Percentiles rank a stretch among this genome's conserved stretches.
Evolutionary conservation across 768 basidiomycete genomes (phyloP).

Genomic region (Macrolepiota albuminosa): DNA sequence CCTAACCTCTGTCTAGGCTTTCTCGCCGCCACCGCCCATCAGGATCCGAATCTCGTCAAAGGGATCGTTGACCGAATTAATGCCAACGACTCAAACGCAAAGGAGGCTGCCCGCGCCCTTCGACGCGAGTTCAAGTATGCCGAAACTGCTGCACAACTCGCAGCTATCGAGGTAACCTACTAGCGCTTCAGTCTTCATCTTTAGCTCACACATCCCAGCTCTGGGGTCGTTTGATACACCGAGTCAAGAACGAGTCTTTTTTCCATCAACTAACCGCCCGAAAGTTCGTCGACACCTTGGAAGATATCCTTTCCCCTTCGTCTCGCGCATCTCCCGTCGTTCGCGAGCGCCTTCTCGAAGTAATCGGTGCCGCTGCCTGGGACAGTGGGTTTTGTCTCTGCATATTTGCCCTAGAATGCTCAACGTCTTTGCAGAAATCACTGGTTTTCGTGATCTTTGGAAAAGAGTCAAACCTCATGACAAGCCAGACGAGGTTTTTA

Average conservation of each 20-base stretch:
- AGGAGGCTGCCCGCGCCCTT: conserved; percentile 79
- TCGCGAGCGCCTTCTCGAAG: conserved; percentile 72
- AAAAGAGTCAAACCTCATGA: conserved; percentile 71
- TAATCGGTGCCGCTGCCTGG: conserved; percentile 76
- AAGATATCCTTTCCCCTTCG: conserved; percentile 59
- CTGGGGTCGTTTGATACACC: conserved; percentile 89
- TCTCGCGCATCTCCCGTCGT: conserved; percentile 74
- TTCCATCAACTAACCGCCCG: conserved; percentile 63
- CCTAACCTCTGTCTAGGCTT: conserved; percentile 43
- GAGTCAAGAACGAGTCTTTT: conserved; percentile 63
- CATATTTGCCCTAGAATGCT: background rate
- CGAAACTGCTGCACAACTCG: conserved; percentile 69
- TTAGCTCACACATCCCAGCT: conserved; percentile 38
- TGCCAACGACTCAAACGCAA: conserved; percentile 64
- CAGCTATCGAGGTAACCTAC: conserved; percentile 63
- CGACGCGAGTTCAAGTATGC: conserved; percentile 88
- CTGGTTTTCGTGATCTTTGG: conserved; percentile 71
- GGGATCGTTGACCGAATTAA: conserved; percentile 86
- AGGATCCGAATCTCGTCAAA: conserved; percentile 78
- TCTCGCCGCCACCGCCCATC: conserved; percentile 71
- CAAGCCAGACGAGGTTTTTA: conserved; percentile 69
- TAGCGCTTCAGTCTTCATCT: background rate
- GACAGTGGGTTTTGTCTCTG: conserved; percentile 26
- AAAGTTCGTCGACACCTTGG: conserved; percentile 77
- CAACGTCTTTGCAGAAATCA: conserved; percentile 18